Base-by-base conservation (phyloP, 441 rosid species). In the California macrophylla region DNA sequence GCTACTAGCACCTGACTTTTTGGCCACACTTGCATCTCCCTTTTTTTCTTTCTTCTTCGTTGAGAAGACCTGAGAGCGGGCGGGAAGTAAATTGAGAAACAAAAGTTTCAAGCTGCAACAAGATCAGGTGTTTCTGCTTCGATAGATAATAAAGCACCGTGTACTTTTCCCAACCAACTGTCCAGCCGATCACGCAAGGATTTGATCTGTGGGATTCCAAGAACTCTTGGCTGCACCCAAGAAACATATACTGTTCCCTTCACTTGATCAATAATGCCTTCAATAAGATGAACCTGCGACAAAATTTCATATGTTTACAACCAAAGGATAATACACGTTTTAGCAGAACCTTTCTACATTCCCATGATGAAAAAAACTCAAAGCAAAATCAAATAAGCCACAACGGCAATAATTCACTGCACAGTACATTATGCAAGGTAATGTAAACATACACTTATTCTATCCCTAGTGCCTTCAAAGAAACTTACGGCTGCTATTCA, bases 61-160 rank as follows among this genome's bases (percentile, higher is more conserved):
- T 16, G 58, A 50, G 58, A 34, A 34, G 40, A 34, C 9, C 40
- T 34, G 5, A 3, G 5, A 34, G 1, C 9, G 9, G 40, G 9
- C 40, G 5, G 42, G 54, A 68, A 36, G 76, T 72, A 25, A 70
- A 64, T 26, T 0, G 13, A 42, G 64, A 62, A 1, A 12, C 2
- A 12, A 20, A 10, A 23, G 1, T 1, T 67, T 88, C 77, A 94
- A 20, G 83, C 79, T 7, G 94, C 87, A 64, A 92, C 88, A 8
- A 94, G 94, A 81, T 94, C 99, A 3, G 98, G 98, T 69, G 97
- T 93, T 76, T 93, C 98, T 0, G 98, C 93, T 83, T 93, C 98
- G 3, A 93, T 81, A 9, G 98, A 90, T 71, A 85, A 12, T 77
- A 84, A 77, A 13, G 98, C 89, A 1, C 88, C 78, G 83, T 85